Percentiles rank a stretch among this genome's conserved stretches.
These are phyloP conservation scores for Pyropia haitanensis DNA, from an alignment of 23 red algal genomes.

Conservation along the genomic window DNA sequence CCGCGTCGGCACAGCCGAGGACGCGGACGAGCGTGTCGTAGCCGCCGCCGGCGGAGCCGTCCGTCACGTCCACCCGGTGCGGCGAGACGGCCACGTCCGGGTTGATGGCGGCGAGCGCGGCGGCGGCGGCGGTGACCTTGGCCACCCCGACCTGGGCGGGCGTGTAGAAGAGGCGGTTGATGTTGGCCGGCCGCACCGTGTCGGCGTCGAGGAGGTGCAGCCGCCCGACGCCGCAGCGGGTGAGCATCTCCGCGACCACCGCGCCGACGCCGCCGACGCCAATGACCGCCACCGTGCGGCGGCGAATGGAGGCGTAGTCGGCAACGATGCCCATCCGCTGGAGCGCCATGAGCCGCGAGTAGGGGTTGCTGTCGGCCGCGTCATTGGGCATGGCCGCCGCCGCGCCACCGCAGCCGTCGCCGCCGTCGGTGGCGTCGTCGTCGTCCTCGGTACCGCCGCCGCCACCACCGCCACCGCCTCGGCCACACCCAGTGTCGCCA, in stretches of 20 bases:
- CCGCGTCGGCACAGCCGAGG: slow-evolving; percentile 17
- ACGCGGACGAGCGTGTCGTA: slow-evolving; percentile 41
- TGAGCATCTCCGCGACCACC: slow-evolving; percentile 92
- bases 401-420: too few species aligned
- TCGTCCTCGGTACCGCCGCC: too few species aligned
- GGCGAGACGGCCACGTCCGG: slow-evolving; percentile 67
- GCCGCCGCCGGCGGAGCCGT: slow-evolving; percentile 4
- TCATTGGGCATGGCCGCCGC: slow-evolving; percentile 26
- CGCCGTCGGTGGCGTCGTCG: too few species aligned
- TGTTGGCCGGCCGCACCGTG: slow-evolving; percentile 83
- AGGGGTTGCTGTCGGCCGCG: slow-evolving; percentile 65
- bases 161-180: slow-evolving; percentile 87
- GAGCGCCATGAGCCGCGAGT: slow-evolving; percentile 82
- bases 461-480: too few species aligned
- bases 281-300: slow-evolving; percentile 36
- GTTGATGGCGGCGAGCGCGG: slow-evolving; percentile 57
- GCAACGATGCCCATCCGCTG: slow-evolving; percentile 81
- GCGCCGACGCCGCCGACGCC: slow-evolving; percentile 79
- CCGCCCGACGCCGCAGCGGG: slow-evolving; percentile 81
- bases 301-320: slow-evolving; percentile 69
- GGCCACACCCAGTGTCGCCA: too few species aligned
- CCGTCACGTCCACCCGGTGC: slow-evolving; percentile 66
- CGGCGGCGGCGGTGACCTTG: slow-evolving; percentile 65
- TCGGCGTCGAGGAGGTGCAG: slow-evolving; percentile 83
- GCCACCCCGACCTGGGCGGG: slow-evolving; percentile 51